Base-by-base conservation (phyloP, 2,329 filamentous ascomycete genomes). In the Waltergamsia citrina region DNA sequence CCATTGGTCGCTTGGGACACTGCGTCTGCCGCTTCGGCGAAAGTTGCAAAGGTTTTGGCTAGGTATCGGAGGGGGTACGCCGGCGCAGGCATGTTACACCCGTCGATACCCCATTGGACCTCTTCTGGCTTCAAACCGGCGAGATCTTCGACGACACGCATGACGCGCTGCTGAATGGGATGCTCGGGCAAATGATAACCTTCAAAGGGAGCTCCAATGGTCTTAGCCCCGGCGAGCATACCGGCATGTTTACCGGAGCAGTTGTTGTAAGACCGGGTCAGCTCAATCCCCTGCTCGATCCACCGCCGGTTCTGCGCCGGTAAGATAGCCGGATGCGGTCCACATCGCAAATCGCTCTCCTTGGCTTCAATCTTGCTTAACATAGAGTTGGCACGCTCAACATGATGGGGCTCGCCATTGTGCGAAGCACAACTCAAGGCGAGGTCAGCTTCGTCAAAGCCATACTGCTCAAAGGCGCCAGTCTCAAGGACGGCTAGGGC, bases 241-340 rank as follows among this genome's bases (percentile, higher is more conserved):
- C 59, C 64, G 4, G 50, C 58, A 40, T 69, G 64, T 26, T 69
- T 69, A 2, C 63, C 65, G 0, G 64, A 67, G 39, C 64, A 69
- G 37, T 67, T 67, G 33, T 60, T 68, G 32, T 50, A 56, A 1
- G 66, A 44, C 0, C 48, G 47, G 0, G 55, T 59, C 0, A 63
- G 63, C 0, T 37, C 44, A 29, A 56, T 60, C 3, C 50, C 62
- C 0, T 34, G 34, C 34, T 49, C 57, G 31, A 61, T 56, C 64
- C 64, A 69, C 0, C 30, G 38, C 0, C 45, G 44, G 36, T 64
- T 59, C 5, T 66, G 51, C 0, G 35, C 35, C 2, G 54, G 49
- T 4, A 46, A 53, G 6, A 64, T 26, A 5, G 56, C 47, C 2
- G 53, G 38, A 38, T 68, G 63, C 0, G 60, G 60, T 1, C 66